Base-by-base conservation (phyloP, 306 rosid species). In the Quercus rubra region DNA sequence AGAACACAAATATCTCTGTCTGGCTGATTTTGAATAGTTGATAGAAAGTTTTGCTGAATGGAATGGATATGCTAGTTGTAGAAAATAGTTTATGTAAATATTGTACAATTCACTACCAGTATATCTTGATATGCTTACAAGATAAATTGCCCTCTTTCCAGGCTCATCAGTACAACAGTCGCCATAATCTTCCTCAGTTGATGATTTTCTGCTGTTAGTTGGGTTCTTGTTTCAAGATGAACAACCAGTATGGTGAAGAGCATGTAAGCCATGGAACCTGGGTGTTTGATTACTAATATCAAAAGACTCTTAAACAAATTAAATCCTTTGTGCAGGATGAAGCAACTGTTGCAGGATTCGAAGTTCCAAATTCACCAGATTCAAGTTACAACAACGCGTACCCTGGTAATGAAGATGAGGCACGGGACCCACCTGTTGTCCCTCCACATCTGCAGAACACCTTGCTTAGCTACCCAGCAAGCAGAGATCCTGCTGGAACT, bases 361-460 rank as follows among this genome's bases (percentile, higher is more conserved):
- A 96, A 85, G 92, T 96, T 58, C 87, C 93, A 2, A 88, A 84
- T 46, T 93, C 99, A 17, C 98, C 99, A 0, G 97, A 93, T 71
- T 88, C 97, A 46, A 86, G 97, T 75, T 96, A 96, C 86, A 88
- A 86, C 81, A 96, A 89, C 27, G 73, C n/a, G n/a, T 93, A 86
- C 80, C 82, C 87, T 3, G 92, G 86, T 71, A 90, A 70, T 71
- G 98, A 93, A 75, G 99, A 96, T 1, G 98, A 93, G 68, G 85
- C 94, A 8, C 89, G 86, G n/a, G 99, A 96, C 83, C 99, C 99
- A 15, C 98, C 98, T 20, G 13, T 77, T 46, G 89, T 81, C 71
- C 99, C 99, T 17, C 82, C 98, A 35, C 97, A 96, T 86, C 80
- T 96, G 83, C 98, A 88, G 55, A 92, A 89, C 81, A 76, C 88